Evolutionary conservation across 768 basidiomycete species (phyloP), one percentile per base, ranked within the genome.

Genomic region (Tricholomella constricta): DNA sequence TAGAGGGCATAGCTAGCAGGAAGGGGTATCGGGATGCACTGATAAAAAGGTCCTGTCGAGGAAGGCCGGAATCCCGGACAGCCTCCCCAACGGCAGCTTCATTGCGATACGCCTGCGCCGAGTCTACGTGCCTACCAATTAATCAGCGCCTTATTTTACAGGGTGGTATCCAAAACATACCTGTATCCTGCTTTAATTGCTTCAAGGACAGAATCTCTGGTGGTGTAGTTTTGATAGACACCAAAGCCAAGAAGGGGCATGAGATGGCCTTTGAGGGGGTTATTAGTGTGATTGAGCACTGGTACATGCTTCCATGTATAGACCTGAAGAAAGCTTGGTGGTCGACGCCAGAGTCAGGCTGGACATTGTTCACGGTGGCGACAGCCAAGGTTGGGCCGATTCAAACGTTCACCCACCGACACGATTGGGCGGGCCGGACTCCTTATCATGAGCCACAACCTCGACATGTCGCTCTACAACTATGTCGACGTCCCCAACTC

Each of bases 241-340:
- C 82, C 88, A 50, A 89, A 83, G 11, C 89, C 88, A 2, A 91
- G 72, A 6, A 77, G 65, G 20, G 89, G 88, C 71, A 90, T 83
- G 20, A 67, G 51, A 65, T 81, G 66, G 14, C 86, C 88, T 65
- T 59, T 53, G 14, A 38, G 8, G 8, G 3, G 11, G 23, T n/a
- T 34, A 31, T 60, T 23, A 59, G 48, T 15, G 1, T 42, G 42
- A 26, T 37, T 26, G 23, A 38, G n/a, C 35, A 20, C 14, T 19
- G 34, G 12, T 11, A 17, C 5, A 17, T 44, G 20, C 15, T 35
- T 35, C 17, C 15, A 5, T 12, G 34, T 11, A 29, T 19, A 8
- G 14, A 62, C 62, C 62, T 57, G 62, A 59, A 6, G 60, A 56
- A 29, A 63, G 54, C 47, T 56, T 57, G 25, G 63, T 48, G 3